phyloP scores from a whole-genome alignment of 73 alveolate genomes.

The Stentor roeselii region DNA sequence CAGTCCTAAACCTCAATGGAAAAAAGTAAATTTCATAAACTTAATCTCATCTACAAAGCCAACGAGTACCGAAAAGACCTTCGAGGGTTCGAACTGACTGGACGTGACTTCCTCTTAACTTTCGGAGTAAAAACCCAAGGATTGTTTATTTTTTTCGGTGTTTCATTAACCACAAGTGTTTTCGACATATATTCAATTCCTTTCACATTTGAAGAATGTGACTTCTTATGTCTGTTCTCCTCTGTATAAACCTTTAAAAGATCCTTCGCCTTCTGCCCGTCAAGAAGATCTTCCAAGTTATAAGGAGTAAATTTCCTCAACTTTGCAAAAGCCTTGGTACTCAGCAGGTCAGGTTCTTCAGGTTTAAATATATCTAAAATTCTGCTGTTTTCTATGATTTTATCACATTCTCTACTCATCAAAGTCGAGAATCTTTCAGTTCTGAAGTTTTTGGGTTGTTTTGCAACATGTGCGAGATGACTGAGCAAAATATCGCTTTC shows the following conservation, averaged over 20 bases:
- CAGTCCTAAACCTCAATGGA: too few species aligned
- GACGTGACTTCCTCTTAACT: not conserved
- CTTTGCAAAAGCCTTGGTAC: slow-evolving; percentile 24
- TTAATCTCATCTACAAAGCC: too few species aligned
- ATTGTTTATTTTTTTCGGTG: not conserved
- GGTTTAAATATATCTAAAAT: not conserved
- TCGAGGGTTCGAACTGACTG: not conserved
- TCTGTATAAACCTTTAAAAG: not conserved
- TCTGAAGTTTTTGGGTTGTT: not conserved
- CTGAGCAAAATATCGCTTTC: not conserved
- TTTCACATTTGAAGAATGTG: too few species aligned
- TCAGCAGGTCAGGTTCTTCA: not conserved
- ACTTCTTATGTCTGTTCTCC: not conserved
- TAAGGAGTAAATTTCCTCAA: slow-evolving; percentile 16
- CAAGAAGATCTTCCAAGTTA: slow-evolving; percentile 1
- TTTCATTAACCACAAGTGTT: not conserved
- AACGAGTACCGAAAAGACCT: too few species aligned
- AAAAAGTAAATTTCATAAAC: too few species aligned
- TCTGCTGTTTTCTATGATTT: slow-evolving; percentile 11
- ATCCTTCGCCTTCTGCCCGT: not conserved
- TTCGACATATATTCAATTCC: not conserved
- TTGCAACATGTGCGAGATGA: slow-evolving; percentile 10
- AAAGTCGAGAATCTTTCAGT: slow-evolving; percentile 16
- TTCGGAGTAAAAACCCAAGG: slow-evolving; percentile 1
- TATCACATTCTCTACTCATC: not conserved